These are phyloP conservation scores for Solanum hybrid DNA, from an alignment of 305 asterid genomes.

Conservation along the genomic window DNA sequence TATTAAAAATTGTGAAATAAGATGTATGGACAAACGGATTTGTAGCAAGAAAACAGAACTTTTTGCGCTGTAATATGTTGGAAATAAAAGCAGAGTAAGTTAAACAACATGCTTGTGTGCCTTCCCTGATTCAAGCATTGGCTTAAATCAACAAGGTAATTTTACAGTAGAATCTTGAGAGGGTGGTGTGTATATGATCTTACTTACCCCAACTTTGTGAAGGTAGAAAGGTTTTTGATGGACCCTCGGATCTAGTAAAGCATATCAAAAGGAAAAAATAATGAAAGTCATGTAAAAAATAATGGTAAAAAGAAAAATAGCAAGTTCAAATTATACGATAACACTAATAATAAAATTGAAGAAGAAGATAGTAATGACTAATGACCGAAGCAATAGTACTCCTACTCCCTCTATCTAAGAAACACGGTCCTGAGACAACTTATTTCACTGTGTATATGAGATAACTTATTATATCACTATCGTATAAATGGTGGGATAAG, in stretches of 20 bases:
- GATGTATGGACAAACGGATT: too few species aligned
- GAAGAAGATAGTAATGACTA: not conserved
- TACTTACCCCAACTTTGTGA: too few species aligned
- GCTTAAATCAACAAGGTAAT: not conserved
- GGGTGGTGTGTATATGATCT: not conserved
- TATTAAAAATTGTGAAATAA: not conserved
- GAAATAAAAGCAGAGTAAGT: not conserved
- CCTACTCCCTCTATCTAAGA: too few species aligned
- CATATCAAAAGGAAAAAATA: not conserved
- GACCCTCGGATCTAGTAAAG: not conserved
- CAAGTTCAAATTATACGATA: not conserved
- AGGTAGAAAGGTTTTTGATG: not conserved
- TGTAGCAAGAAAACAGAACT: too few species aligned
- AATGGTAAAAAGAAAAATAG: not conserved
- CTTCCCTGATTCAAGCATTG: not conserved
- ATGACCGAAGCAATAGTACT: too few species aligned
- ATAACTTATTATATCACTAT: too few species aligned
- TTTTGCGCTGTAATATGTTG: not conserved
- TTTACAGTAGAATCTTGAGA: not conserved
- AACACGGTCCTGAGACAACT: too few species aligned
- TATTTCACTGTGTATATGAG: too few species aligned
- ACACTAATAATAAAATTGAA: too few species aligned
- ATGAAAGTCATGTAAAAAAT: too few species aligned
- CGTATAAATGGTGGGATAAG: too few species aligned
- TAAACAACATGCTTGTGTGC: not conserved